Base-by-base conservation (phyloP, 192 early-diverging fungal genomes). In the Linnemannia hyalina region DNA sequence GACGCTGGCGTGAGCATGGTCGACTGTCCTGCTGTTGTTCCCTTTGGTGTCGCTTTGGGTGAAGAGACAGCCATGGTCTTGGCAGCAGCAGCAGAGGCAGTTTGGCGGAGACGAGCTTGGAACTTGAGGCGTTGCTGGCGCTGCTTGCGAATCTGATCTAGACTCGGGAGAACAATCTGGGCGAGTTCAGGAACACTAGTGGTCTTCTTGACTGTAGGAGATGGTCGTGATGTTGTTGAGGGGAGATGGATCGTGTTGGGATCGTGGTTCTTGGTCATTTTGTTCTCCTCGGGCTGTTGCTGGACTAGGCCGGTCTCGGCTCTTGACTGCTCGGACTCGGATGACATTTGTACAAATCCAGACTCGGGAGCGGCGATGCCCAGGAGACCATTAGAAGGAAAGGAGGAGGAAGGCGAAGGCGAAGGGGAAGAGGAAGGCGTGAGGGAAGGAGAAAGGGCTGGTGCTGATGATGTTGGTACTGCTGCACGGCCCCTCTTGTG, bases 221-320 rank as follows among this genome's bases (percentile, higher is more conserved):
- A 22, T 16, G 75, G 81, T 38, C 44, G 52, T n/a, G 75, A 69
- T 47, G 75, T 38, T n/a, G 75, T 77, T 47, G 75, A 29, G 23
- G 60, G 63, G 41, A 83, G 74, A 44, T 78, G 82, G 32, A 83
- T 83, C 7, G 77, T 83, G 65, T 83, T 83, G 15, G 77, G 60
- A 42, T 78, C 76, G 35, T 46, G 44, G 44, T 11, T 46, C 44
- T 46, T 40, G 38, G 38, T 40, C 38, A 40, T 40, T 40, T 4
- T 40, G 38, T 77, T 77, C 57, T 82, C 76, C 2, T 44, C 46
- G 23, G 8, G 54, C 23, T 10, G 35, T 38, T 55, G 35, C 18
- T 55, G 35, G 35, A 55, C 18, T 16, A 32, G 46, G 32, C 18
- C 42, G 20, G 41, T 42, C 16, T 52, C 49, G 35, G 41, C 26